Evolutionary conservation across 2,329 filamentous ascomycete genomes (phyloP).

Genomic region (Salinomyces thailandicus): DNA sequence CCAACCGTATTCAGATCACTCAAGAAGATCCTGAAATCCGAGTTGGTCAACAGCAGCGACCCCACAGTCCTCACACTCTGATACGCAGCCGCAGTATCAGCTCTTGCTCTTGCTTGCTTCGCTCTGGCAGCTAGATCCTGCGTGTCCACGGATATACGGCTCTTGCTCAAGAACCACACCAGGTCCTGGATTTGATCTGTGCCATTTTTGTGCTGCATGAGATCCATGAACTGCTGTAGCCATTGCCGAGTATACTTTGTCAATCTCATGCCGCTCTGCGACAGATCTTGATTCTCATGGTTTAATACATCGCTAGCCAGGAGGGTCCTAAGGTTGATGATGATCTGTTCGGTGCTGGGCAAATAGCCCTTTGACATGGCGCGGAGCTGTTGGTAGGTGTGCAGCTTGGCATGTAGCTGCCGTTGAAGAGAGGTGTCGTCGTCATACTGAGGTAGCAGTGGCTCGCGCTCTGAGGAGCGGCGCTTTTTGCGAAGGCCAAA

Average conservation of each 20-base stretch:
- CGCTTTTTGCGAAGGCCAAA: conserved; percentile 44
- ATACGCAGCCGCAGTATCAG: conserved; percentile 65
- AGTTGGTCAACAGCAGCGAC: conserved; percentile 76
- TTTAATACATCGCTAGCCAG: conserved; percentile 70
- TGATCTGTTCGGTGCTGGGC: conserved; percentile 78
- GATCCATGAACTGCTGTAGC: conserved; percentile 69
- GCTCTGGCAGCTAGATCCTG: conserved; percentile 53
- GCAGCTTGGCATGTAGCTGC: conserved; percentile 75
- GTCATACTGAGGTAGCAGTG: conserved; percentile 70
- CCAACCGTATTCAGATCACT: conserved; percentile 69
- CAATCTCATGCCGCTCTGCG: conserved; percentile 63
- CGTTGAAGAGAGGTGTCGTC: conserved; percentile 72
- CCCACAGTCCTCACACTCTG: conserved; percentile 74
- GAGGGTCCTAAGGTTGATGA: conserved; percentile 68
- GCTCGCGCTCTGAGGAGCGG: conserved; percentile 54
- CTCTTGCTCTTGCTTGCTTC: conserved; percentile 52
- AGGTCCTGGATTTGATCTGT: conserved; percentile 85
- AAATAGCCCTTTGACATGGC: conserved; percentile 77
- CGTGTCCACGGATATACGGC: conserved; percentile 58
- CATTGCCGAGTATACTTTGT: conserved; percentile 62
- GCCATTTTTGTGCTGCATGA: conserved; percentile 71
- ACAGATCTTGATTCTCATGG: conserved; percentile 62
- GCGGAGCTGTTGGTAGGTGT: conserved; percentile 82
- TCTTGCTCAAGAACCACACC: conserved; percentile 70
- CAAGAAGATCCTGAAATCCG: conserved; percentile 79